A percentile compares a stretch with the other conserved stretches of the same genome.
Evolutionary conservation across 257 asterid genomes (phyloP).

Genomic region (Linaria vulgaris): DNA sequence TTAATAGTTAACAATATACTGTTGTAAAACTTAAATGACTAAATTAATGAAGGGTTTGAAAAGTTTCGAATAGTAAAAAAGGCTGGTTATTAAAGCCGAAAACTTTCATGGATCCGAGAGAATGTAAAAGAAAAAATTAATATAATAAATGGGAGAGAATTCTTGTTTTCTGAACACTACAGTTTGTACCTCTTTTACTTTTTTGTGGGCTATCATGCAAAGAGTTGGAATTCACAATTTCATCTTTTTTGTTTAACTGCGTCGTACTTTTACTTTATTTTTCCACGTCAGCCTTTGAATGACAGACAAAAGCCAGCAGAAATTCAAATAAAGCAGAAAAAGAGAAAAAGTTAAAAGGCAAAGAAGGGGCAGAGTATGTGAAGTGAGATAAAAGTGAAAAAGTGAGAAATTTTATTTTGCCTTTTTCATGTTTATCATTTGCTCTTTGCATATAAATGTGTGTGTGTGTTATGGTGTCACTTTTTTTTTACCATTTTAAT

Average conservation of each 20-base stretch:
- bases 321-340: constrained; percentile 49
- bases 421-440: constrained; percentile 60
- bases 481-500: neutral
- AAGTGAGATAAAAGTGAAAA: constrained; percentile 41
- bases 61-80: constrained; percentile 17
- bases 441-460: constrained; percentile 46
- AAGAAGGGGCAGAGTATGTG: constrained; percentile 30
- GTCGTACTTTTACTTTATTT: constrained; percentile 17
- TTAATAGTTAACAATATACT: no score
- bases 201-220: constrained; percentile 31
- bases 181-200: neutral
- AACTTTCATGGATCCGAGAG: constrained; percentile 5
- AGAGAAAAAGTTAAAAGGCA: constrained; percentile 28
- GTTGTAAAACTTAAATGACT: neutral
- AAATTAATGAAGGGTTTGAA: constrained; percentile 18
- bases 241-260: constrained; percentile 7
- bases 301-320: constrained; percentile 41
- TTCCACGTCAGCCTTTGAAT: constrained; percentile 31
- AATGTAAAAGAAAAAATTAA: neutral
- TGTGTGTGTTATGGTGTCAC: constrained; percentile 12
- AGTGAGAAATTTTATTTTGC: constrained; percentile 32
- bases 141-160: no score
- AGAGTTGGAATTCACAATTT: constrained; percentile 19
- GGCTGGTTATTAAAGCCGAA: constrained; percentile 12
- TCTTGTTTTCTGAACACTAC: constrained; percentile 5